Percentiles rank a stretch among this genome's conserved stretches.
These are phyloP conservation scores for Zhuliangozyma blackwelliae DNA, from an alignment of 1,139 yeast species.

Conservation along the genomic window DNA sequence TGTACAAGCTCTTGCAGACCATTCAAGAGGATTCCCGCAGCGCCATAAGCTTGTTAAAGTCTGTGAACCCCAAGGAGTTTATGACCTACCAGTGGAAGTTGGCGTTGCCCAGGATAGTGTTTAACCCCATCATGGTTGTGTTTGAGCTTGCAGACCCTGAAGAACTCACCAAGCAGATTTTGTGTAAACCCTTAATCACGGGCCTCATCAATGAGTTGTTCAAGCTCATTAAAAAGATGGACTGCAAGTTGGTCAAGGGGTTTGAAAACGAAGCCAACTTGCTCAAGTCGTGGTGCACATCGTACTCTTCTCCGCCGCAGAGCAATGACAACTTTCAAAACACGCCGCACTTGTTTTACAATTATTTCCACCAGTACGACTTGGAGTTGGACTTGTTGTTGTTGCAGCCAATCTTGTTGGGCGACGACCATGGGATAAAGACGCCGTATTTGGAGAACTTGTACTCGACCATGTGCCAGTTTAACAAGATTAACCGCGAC, in stretches of 20 bases:
- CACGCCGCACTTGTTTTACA: conserved; percentile 56
- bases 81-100: conserved; percentile 79
- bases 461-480: conserved; percentile 75
- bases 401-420: conserved; percentile 79
- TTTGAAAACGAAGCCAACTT: conserved; percentile 61
- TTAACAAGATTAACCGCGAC: conserved; percentile 44
- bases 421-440: conserved; percentile 79
- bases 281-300: conserved; percentile 45
- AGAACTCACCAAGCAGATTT: conserved; percentile 56
- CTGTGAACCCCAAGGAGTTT: conserved; percentile 54
- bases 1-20: conserved; percentile 31
- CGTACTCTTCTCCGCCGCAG: conserved; percentile 1
- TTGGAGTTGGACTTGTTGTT: conserved; percentile 69
- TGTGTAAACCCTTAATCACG: conserved; percentile 79
- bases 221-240: conserved; percentile 74
- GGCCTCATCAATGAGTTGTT: conserved; percentile 75
- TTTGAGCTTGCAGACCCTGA: conserved; percentile 68
- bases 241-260: conserved; percentile 64
- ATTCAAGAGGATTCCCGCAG: conserved; percentile 30
- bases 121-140: conserved; percentile 69
- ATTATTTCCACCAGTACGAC: conserved; percentile 50
- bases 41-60: conserved; percentile 42
- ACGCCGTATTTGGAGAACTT: conserved; percentile 88
- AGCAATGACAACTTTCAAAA: conserved; percentile 30
- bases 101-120: conserved; percentile 72